Evolutionary conservation across 495 filamentous ascomycete species (phyloP), one percentile per base, ranked within the genome.

Genomic region (Penicillium pulvis): DNA sequence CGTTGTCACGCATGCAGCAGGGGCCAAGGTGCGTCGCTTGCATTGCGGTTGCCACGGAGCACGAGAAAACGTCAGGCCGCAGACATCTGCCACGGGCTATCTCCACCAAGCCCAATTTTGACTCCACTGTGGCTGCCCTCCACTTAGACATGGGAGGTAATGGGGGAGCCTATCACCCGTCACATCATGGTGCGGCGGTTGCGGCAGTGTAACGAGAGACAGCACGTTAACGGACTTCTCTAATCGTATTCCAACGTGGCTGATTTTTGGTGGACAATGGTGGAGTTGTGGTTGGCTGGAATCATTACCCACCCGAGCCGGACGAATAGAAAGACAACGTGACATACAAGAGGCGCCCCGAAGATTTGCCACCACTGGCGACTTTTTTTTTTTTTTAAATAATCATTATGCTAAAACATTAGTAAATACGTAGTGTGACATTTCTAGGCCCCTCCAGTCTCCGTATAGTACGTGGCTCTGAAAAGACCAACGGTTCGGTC

Each of bases 61-160:
- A 48, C 48, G 51, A 55, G 20, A 17, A 10, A n/a, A 28, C 47
- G 42, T 59, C 48, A 59, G 57, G 24, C 46, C 31, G 56, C 56
- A 53, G 45, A 52, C 24, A 12, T 14, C 6, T 30, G 10, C 30
- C 30, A 36, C 24, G 31, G 19, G 26, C 28, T 31, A 51, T 55
- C 46, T 39, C 62, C 62, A 65, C 62, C 42, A 52, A 58, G 19
- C 33, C 36, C 36, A 55, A 41, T 23, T 30, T 52, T 17, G 46
- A 41, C 49, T 44, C 64, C 60, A 66, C 64, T 63, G 60, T 63
- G 60, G 64, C 60, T 66, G 41, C 50, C 51, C 47, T 36, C 50
- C 56, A 53, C 51, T 51, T 26, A 26, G 39, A 26, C 39, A 17
- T 41, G 39, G 39, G n/a, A 41, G 4, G 28, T 7, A 28, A 28